Percentiles rank a stretch among this genome's conserved stretches.
Evolutionary conservation across 345 rosid genomes (phyloP).

Genomic region (Lepidium sativum): DNA sequence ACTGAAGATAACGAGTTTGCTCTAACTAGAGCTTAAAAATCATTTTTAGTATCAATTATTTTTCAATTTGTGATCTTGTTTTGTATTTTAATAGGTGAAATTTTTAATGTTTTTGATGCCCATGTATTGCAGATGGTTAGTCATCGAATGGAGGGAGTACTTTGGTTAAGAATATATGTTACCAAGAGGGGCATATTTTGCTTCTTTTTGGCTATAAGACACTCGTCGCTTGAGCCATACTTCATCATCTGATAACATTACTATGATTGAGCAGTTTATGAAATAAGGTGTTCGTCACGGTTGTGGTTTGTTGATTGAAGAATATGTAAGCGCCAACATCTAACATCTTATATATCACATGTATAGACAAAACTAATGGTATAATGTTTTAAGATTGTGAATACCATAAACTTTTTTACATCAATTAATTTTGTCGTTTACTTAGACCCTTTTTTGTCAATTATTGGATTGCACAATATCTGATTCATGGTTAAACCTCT

Average conservation of each 20-base stretch:
- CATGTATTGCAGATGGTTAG: constrained; percentile 34
- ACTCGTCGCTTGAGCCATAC: constrained; percentile 46
- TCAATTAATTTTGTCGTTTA: too few relatives aligned
- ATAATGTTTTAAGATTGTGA: too few relatives aligned
- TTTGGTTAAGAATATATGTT: constrained; percentile 67
- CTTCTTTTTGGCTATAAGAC: constrained; percentile 62
- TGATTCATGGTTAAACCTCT: too few relatives aligned
- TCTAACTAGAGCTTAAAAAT: constrained; percentile 68
- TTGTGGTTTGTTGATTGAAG: too few relatives aligned
- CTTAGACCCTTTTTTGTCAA: too few relatives aligned
- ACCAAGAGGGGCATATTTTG: constrained; percentile 49
- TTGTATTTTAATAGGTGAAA: not conserved
- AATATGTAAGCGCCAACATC: too few relatives aligned
- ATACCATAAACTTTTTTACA: too few relatives aligned
- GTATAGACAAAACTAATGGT: too few relatives aligned
- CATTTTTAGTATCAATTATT: constrained; percentile 38
- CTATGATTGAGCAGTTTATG: constrained; percentile 53
- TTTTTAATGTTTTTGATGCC: not conserved
- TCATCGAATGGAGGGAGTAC: constrained; percentile 44
- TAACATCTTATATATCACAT: too few relatives aligned
- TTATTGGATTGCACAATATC: too few relatives aligned
- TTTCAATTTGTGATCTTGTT: not conserved
- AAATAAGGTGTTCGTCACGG: too few relatives aligned
- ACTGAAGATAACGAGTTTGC: constrained; percentile 50
- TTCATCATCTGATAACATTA: constrained; percentile 27